phyloP scores from a whole-genome alignment of 148 eudicot genomes.

The Diospyros kaki region DNA sequence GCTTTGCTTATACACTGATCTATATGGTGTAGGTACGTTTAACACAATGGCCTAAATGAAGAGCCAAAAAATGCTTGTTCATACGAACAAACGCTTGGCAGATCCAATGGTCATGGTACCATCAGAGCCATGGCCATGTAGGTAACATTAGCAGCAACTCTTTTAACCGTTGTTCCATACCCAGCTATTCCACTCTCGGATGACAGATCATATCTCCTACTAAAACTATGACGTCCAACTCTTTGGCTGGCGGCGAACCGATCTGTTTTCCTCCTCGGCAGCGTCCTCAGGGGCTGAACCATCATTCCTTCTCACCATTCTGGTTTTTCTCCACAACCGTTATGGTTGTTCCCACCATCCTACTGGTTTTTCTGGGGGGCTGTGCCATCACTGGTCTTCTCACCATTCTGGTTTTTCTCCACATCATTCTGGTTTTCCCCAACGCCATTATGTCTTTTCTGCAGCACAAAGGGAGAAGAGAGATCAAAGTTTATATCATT shows the following conservation, averaged over 20 bases:
- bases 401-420: background rate
- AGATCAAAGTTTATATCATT: no score
- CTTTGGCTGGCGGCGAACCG: background rate
- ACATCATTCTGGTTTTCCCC: background rate
- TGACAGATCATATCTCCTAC: background rate
- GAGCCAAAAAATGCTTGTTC: background rate
- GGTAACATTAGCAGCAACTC: background rate
- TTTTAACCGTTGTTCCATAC: background rate
- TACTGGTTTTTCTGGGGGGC: conserved; percentile 1
- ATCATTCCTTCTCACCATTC: no score
- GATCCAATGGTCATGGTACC: background rate
- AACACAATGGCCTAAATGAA: background rate
- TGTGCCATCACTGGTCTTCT: background rate
- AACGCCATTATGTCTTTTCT: background rate
- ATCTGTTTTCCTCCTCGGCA: background rate
- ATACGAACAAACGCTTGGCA: background rate
- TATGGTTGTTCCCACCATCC: no score
- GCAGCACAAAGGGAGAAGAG: background rate
- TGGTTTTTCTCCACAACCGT: no score
- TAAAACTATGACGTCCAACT: background rate
- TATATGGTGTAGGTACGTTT: background rate
- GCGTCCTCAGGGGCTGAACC: background rate
- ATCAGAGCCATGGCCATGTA: background rate
- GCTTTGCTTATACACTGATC: no score
- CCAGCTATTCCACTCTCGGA: background rate